A percentile compares a stretch with the other conserved stretches of the same genome.
These are phyloP conservation scores for Rhodotorula sp. DNA, from an alignment of 1,284 basidiomycete genomes.

Conservation along the genomic window DNA sequence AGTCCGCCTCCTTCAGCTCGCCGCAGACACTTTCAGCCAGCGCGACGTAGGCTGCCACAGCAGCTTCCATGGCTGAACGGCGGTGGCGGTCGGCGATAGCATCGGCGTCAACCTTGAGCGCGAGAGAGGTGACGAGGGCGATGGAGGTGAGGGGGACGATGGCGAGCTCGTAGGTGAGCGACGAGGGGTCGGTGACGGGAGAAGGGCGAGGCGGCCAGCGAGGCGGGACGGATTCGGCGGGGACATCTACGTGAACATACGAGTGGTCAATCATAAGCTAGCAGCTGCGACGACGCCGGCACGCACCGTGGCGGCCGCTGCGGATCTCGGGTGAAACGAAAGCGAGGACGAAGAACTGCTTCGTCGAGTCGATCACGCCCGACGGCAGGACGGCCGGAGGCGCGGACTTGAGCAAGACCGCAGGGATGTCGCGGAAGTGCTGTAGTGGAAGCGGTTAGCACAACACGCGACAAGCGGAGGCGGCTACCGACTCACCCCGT, in stretches of 20 bases:
- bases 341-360: conserved; percentile 70
- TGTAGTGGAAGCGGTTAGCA: conserved; percentile 48
- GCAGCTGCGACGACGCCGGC: accelerated
- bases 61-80: conserved; percentile 43
- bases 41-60: conserved; percentile 62
- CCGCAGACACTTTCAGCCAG: neutral
- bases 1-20: conserved; percentile 57
- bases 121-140: conserved; percentile 67
- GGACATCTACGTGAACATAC: conserved; percentile 57
- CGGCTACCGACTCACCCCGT: conserved; percentile 61
- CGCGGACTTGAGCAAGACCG: conserved; percentile 71
- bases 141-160: conserved; percentile 73
- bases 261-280: no score
- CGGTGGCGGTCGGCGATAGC: conserved; percentile 65
- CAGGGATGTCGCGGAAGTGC: conserved; percentile 77
- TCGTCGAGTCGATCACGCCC: conserved; percentile 58
- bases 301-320: conserved; percentile 57
- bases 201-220: conserved; percentile 45
- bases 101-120: conserved; percentile 72
- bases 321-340: conserved; percentile 54
- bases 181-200: conserved; percentile 47
- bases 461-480: neutral
- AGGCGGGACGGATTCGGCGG: conserved; percentile 64
- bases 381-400: conserved; percentile 52
- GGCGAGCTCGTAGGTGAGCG: conserved; percentile 68